phyloP scores from a whole-genome alignment of 345 rosid species.

The Dipteronia dyeriana region DNA sequence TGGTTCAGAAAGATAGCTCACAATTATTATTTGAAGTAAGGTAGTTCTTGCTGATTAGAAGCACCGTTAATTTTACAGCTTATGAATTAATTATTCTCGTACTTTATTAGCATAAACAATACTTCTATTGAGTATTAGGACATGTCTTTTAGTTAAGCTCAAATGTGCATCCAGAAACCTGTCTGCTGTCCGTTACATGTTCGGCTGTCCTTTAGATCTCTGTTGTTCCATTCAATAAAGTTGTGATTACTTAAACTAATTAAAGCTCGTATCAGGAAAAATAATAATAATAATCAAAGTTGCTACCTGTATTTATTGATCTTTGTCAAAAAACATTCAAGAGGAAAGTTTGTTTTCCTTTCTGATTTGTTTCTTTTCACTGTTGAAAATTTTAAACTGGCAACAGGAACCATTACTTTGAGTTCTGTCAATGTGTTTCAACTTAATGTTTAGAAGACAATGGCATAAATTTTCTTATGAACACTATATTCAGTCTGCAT shows the following conservation, averaged over 20 bases:
- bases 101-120: not conserved
- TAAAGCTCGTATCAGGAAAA: not conserved
- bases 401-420: not conserved
- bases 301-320: constrained; percentile 6
- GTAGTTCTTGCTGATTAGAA: not conserved
- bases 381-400: not conserved
- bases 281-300: not conserved
- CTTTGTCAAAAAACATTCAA: not conserved
- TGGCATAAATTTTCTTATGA: not conserved
- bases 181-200: not conserved
- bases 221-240: constrained; percentile 6
- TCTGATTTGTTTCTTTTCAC: not conserved
- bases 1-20: constrained; percentile 13
- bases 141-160: not conserved
- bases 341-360: not conserved
- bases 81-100: not conserved
- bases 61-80: not conserved
- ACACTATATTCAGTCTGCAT: not conserved
- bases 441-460: not conserved
- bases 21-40: not conserved
- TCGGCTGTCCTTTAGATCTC: not conserved
- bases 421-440: not conserved
- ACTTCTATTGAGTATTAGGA: not conserved
- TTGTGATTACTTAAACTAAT: not conserved
- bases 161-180: not conserved